Conservation (phyloP, 805 yeast genomes). For the Ogataea zsoltii region DNA sequence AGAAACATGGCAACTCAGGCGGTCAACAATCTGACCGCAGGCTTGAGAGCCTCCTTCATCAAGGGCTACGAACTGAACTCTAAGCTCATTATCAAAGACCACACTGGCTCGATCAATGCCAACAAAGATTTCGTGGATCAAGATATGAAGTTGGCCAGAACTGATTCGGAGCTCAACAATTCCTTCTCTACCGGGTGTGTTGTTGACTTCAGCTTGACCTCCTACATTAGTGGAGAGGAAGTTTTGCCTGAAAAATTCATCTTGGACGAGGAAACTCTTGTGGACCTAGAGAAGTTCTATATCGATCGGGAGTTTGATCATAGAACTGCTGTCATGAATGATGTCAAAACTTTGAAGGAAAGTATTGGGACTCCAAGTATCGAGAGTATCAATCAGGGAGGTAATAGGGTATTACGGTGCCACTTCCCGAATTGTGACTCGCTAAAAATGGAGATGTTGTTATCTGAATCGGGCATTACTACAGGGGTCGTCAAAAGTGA, state of each 20-base stretch:
- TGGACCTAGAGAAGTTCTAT: slow-evolving; percentile 36
- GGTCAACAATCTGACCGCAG: slow-evolving; percentile 55
- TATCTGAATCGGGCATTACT: slow-evolving; percentile 59
- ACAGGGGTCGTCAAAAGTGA: slow-evolving; percentile 48
- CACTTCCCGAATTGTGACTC: slow-evolving; percentile 74
- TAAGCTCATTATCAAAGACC: slow-evolving; percentile 17
- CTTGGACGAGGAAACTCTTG: slow-evolving; percentile 46
- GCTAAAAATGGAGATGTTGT: slow-evolving; percentile 52
- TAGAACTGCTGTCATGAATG: slow-evolving; percentile 20
- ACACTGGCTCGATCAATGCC: slow-evolving; percentile 23
- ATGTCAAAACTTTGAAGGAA: slow-evolving; percentile 24
- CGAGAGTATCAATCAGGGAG: slow-evolving; percentile 44
- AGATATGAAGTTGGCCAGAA: slow-evolving; percentile 37
- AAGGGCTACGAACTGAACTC: slow-evolving; percentile 34
- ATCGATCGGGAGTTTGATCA: slow-evolving; percentile 20
- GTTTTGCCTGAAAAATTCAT: slow-evolving; percentile 35
- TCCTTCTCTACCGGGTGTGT: slow-evolving; percentile 43
- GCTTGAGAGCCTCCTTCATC: slow-evolving; percentile 39
- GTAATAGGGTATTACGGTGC: slow-evolving; percentile 41
- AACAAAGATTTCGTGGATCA: slow-evolving; percentile 31
- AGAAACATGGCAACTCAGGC: slow-evolving; percentile 51
- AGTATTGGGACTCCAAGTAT: slow-evolving; percentile 45
- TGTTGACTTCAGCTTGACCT: slow-evolving; percentile 56
- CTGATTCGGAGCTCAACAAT: slow-evolving; percentile 29
- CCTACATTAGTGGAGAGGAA: slow-evolving; percentile 8